Percentiles rank a stretch among this genome's conserved stretches.
phyloP scores from a whole-genome alignment of 2,329 filamentous ascomycete genomes.

The Trichoderma polysporum region DNA sequence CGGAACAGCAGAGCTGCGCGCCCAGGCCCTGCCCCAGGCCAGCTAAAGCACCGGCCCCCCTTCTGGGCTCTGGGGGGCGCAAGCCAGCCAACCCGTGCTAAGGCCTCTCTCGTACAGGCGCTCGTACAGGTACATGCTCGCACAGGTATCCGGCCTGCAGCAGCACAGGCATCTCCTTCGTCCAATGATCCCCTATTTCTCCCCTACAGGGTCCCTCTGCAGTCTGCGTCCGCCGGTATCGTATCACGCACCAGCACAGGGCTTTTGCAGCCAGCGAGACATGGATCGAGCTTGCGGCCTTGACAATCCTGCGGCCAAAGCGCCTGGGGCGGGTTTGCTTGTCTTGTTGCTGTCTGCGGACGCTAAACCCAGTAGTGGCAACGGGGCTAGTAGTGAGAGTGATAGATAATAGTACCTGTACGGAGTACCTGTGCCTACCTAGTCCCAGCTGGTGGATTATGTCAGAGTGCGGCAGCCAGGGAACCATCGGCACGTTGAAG shows the following conservation, averaged over 20 bases:
- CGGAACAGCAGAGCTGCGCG: not conserved
- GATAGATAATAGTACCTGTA: no score
- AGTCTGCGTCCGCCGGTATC: slow-evolving; percentile 19
- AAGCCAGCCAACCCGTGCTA: not conserved
- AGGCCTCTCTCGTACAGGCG: not conserved
- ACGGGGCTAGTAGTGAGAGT: no score
- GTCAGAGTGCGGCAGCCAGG: not conserved
- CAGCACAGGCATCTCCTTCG: not conserved
- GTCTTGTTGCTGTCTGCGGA: slow-evolving; percentile 8
- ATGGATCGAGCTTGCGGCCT: slow-evolving; percentile 10
- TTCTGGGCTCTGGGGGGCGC: not conserved
- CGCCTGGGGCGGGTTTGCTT: slow-evolving; percentile 19
- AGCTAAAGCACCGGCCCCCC: not conserved
- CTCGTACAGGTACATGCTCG: not conserved
- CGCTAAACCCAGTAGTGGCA: not conserved
- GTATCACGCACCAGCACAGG: slow-evolving; percentile 15
- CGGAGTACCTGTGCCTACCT: no score
- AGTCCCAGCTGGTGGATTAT: not conserved
- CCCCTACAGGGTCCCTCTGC: slow-evolving; percentile 10
- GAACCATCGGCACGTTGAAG: not conserved
- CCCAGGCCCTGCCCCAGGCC: not conserved
- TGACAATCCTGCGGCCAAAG: slow-evolving; percentile 20
- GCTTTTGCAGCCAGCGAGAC: slow-evolving; percentile 2
- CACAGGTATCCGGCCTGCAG: not conserved
- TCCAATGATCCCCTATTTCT: slow-evolving; percentile 22